Evolutionary conservation across 2,329 filamentous ascomycete species (phyloP).

Genomic region (Cladosporium velox): DNA sequence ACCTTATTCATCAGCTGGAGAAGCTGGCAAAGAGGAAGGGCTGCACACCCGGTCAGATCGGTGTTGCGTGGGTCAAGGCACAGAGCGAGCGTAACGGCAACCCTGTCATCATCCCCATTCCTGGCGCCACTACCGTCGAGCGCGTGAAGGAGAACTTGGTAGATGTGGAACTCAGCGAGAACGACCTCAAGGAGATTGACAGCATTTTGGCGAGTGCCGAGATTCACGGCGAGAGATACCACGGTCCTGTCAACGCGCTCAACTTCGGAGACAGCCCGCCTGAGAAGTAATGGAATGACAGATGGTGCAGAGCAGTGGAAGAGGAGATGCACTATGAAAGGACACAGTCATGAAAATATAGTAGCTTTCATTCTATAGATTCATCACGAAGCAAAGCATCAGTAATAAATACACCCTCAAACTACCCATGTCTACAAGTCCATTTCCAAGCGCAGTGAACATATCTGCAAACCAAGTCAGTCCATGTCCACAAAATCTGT

Average conservation of each 20-base stretch:
- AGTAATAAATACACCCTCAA: not conserved
- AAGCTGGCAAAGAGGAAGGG: slow-evolving; percentile 61
- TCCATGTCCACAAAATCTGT: not conserved
- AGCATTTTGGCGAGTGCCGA: slow-evolving; percentile 52
- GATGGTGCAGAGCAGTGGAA: too few species aligned
- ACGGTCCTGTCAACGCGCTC: slow-evolving; percentile 25
- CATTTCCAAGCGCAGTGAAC: not conserved
- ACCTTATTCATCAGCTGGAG: slow-evolving; percentile 61
- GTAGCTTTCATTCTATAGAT: not conserved
- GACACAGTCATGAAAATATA: not conserved
- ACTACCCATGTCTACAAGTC: not conserved
- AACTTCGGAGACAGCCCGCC: slow-evolving; percentile 34
- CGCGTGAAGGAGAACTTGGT: slow-evolving; percentile 45
- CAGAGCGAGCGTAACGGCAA: slow-evolving; percentile 46
- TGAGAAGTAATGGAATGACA: slow-evolving; percentile 21
- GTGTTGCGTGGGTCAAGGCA: slow-evolving; percentile 51
- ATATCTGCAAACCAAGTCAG: not conserved
- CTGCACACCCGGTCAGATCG: slow-evolving; percentile 49
- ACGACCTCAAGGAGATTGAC: slow-evolving; percentile 54
- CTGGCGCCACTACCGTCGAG: slow-evolving; percentile 42
- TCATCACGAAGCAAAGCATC: not conserved
- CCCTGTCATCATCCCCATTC: slow-evolving; percentile 49
- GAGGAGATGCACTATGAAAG: not conserved
- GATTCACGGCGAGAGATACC: slow-evolving; percentile 47
- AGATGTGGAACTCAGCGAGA: slow-evolving; percentile 46